Percentiles rank a stretch among this genome's conserved stretches.
Evolutionary conservation across 306 rosid species (phyloP).

Genomic region (Begonia loranthoides): DNA sequence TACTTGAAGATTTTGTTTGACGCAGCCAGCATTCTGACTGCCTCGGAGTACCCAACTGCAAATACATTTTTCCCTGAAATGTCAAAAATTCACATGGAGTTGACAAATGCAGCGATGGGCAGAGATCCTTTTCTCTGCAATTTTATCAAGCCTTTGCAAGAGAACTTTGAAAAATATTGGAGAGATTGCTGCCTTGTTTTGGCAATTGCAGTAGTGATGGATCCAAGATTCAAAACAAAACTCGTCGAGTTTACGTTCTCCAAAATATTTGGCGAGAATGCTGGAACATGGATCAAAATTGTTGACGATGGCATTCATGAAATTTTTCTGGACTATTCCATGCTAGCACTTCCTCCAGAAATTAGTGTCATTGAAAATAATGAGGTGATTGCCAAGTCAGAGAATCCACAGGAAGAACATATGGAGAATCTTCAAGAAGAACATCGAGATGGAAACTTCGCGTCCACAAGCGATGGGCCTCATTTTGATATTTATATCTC

Average conservation of each 20-base stretch:
- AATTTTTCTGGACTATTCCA: conserved; percentile 51
- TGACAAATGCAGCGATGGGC: conserved; percentile 47
- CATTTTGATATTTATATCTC: conserved; percentile 61
- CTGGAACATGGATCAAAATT: conserved; percentile 49
- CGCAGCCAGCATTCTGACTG: conserved; percentile 46
- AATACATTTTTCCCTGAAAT: conserved; percentile 53
- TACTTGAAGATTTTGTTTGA: conserved; percentile 56
- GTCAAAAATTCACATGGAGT: conserved; percentile 52
- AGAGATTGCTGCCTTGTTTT: conserved; percentile 59
- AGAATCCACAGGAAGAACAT: conserved; percentile 31
- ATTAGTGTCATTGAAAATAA: conserved; percentile 32
- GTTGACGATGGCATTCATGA: conserved; percentile 68
- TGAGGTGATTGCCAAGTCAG: conserved; percentile 34
- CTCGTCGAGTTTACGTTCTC: conserved; percentile 54
- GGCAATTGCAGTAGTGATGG: conserved; percentile 73
- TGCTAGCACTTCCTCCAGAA: conserved; percentile 38
- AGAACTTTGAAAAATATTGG: conserved; percentile 75
- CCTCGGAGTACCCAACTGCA: conserved; percentile 48
- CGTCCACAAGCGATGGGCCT: conserved; percentile 34
- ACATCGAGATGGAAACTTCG: conserved; percentile 32
- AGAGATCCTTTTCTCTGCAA: conserved; percentile 55
- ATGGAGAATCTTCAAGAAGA: conserved; percentile 32
- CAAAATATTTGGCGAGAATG: conserved; percentile 50
- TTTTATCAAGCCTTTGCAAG: conserved; percentile 49
- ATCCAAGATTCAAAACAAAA: conserved; percentile 80